A percentile compares a stretch with the other conserved stretches of the same genome.
phyloP scores from a whole-genome alignment of 164 flowering plant genomes.

The Echeveria elegans region DNA sequence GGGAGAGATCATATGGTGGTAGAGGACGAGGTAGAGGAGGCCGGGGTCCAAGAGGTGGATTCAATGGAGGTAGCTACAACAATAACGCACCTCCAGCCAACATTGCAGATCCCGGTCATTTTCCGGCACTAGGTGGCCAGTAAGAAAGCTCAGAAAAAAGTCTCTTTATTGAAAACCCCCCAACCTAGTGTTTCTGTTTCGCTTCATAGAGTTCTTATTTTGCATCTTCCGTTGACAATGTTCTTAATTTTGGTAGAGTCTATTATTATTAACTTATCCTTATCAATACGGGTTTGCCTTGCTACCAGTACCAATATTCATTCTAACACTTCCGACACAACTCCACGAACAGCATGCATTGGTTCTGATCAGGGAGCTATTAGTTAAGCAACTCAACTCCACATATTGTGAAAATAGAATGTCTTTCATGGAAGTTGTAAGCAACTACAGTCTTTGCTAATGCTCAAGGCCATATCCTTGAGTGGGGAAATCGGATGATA shows the following conservation, averaged over 20 bases:
- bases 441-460: too few relatives aligned
- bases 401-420: too few relatives aligned
- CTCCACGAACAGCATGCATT: too few relatives aligned
- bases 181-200: neutral
- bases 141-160: neutral
- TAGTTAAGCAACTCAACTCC: too few relatives aligned
- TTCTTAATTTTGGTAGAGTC: neutral
- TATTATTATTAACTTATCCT: too few relatives aligned
- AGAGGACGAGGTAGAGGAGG: conserved; percentile 79
- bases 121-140: neutral
- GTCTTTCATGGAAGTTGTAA: too few relatives aligned
- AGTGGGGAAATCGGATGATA: too few relatives aligned
- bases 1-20: conserved; percentile 45
- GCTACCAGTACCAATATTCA: neutral
- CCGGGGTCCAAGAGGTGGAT: conserved; percentile 50
- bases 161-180: too few relatives aligned
- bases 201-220: neutral
- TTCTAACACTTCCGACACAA: too few relatives aligned
- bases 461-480: too few relatives aligned
- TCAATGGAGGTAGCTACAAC: neutral
- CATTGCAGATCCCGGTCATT: neutral
- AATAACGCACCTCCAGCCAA: neutral
- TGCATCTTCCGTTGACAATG: neutral
- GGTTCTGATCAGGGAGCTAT: too few relatives aligned
- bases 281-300: neutral